Evolutionary conservation across 805 yeast genomes (phyloP).

Genomic region (Candida xiaguanensis): DNA sequence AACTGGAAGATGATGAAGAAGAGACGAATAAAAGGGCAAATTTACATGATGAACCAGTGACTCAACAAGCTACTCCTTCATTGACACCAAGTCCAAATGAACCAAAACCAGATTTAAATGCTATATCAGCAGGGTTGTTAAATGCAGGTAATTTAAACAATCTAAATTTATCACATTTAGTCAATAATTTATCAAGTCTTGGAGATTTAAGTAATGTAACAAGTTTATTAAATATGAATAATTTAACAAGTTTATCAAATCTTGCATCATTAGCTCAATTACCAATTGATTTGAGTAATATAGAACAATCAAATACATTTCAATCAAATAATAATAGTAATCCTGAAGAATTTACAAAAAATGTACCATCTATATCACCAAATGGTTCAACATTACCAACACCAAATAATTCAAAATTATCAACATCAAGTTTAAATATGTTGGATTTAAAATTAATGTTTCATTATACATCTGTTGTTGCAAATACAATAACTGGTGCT

Average conservation of each 20-base stretch:
- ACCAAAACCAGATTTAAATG: conserved; percentile 2
- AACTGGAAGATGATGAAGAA: neutral
- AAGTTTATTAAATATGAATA: conserved; percentile 9
- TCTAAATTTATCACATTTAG: conserved; percentile 39
- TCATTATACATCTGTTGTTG: conserved; percentile 81
- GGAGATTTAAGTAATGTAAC: conserved; percentile 23
- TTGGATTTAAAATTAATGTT: conserved; percentile 79
- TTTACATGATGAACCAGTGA: conserved; percentile 1
- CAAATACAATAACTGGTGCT: conserved; percentile 84
- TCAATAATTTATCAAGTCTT: conserved; percentile 29
- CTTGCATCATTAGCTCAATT: conserved; percentile 42
- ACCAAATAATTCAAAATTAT: conserved; percentile 3
- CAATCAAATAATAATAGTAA: neutral
- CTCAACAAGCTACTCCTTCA: conserved; percentile 18
- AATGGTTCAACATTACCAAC: conserved; percentile 14
- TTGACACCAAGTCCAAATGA: conserved; percentile 13
- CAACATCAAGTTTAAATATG: conserved; percentile 48
- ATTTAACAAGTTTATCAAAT: conserved; percentile 35
- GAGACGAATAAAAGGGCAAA: neutral
- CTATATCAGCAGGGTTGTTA: conserved; percentile 14
- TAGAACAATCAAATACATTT: conserved; percentile 18
- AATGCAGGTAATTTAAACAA: conserved; percentile 40
- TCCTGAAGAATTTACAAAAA: neutral
- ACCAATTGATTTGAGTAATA: conserved; percentile 36
- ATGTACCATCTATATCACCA: conserved; percentile 18